Conservation (phyloP, 208 protist species). For the Endotrypanum monterogeii region DNA sequence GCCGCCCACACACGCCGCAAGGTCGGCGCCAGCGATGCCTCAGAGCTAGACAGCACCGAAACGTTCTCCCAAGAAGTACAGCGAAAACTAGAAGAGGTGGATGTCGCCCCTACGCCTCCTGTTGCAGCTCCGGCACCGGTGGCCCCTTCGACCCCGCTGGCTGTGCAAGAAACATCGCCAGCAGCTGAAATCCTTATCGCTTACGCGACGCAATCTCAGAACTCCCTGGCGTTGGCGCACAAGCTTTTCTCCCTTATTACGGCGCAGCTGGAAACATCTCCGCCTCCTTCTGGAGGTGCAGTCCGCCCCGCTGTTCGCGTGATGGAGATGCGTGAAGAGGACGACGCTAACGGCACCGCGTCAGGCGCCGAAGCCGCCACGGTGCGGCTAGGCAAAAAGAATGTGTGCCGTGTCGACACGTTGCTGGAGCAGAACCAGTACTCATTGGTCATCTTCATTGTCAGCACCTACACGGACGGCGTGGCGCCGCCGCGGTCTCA, state of each 20-base stretch:
- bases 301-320: conserved; percentile 22
- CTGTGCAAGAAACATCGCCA: neutral
- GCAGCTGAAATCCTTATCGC: conserved; percentile 57
- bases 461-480: conserved; percentile 84
- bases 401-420: conserved; percentile 43
- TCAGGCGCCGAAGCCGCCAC: neutral
- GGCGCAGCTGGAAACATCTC: conserved; percentile 20
- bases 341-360: neutral
- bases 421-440: conserved; percentile 51
- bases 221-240: conserved; percentile 56
- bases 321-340: conserved; percentile 35
- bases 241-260: conserved; percentile 55
- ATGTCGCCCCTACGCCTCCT: neutral
- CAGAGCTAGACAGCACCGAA: neutral
- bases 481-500: conserved; percentile 61
- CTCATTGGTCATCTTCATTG: conserved; percentile 67
- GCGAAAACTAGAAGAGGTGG: conserved; percentile 13
- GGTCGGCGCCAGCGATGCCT: neutral
- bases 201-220: conserved; percentile 70
- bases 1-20: conserved; percentile 1
- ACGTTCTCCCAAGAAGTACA: conserved; percentile 7
- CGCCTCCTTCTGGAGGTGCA: neutral
- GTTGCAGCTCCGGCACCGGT: neutral
- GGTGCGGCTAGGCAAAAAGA: conserved; percentile 4
- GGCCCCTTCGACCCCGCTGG: neutral